These are phyloP conservation scores for Russula dissimulans DNA, from an alignment of 768 basidiomycete species.

Conservation along the genomic window DNA sequence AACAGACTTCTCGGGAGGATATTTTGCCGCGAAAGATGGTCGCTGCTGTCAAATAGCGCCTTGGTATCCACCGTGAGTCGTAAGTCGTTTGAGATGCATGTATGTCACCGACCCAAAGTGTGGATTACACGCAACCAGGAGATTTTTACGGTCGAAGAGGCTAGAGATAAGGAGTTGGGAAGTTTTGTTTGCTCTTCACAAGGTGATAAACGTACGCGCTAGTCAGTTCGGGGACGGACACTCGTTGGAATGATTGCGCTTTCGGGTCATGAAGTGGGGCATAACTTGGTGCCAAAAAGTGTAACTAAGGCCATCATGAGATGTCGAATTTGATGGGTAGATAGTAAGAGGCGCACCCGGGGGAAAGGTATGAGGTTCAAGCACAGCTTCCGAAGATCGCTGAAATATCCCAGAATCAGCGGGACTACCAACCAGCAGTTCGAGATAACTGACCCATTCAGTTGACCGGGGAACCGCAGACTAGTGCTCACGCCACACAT, in stretches of 20 bases:
- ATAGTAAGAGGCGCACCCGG: slow-evolving; percentile 41
- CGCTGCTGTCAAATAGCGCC: slow-evolving; percentile 80
- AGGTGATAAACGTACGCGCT: slow-evolving; percentile 43
- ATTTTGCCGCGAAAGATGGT: slow-evolving; percentile 82
- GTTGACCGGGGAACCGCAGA: slow-evolving; percentile 86
- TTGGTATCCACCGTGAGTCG: slow-evolving; percentile 22
- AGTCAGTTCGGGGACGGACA: slow-evolving; percentile 61
- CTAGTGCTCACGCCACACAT: slow-evolving; percentile 95
- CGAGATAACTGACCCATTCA: slow-evolving; percentile 58
- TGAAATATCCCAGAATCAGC: slow-evolving; percentile 24
- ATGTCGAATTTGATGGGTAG: background rate
- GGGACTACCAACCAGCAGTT: background rate
- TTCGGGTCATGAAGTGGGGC: slow-evolving; percentile 76
- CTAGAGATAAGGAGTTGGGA: slow-evolving; percentile 29
- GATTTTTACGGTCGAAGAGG: slow-evolving; percentile 69
- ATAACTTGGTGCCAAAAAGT: slow-evolving; percentile 95
- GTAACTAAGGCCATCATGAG: slow-evolving; percentile 46
- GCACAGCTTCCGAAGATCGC: slow-evolving; percentile 81
- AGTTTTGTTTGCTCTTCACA: background rate
- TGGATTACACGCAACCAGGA: slow-evolving; percentile 79
- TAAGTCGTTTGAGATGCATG: background rate
- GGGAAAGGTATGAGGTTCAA: slow-evolving; percentile 97
- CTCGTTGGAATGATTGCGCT: slow-evolving; percentile 48
- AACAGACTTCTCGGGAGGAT: slow-evolving; percentile 67
- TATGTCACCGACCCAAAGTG: slow-evolving; percentile 48